Evolutionary conservation across 805 yeast species (phyloP), one percentile per base, ranked within the genome.

Genomic region (Cyberlindnera misumaiensis): DNA sequence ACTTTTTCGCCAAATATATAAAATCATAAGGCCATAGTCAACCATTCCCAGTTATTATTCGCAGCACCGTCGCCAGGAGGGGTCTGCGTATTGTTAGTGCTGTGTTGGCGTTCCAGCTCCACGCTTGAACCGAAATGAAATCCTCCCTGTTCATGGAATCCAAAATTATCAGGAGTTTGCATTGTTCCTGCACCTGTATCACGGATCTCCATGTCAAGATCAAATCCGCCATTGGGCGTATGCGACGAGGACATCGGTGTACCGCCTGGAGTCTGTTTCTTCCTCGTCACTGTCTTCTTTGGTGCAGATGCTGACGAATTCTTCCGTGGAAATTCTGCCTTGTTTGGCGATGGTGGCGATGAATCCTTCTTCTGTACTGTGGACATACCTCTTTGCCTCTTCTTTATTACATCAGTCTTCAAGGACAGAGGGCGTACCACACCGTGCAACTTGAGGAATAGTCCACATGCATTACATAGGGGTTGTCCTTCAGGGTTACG

Each of bases 391-490:
- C 96, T 70, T 60, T 89, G 95, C 51, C 98, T 73, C 60, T 88
- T 86, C 59, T 88, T 87, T 40, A 90, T 89, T 1, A 89, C 93
- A 57, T 89, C 96, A 0, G 97, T 84, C 56, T 88, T 89, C 52
- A 89, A 67, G 11, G 95, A 83, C 36, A 90, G 66, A 0, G 98
- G 98, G 41, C 97, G 69, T 45, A 86, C 94, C 4, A 87, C 90
- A n/a, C 97, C 97, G 54, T 90, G 97, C 17, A 90, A 67, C 60
- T 90, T 90, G 53, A 85, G 72, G 52, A 90, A 90, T 43, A 90
- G 66, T 0, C 97, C 98, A 65, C 98, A 90, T 0, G 98, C 97
- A 60, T 90, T 90, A 64, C 97, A 90, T 42, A 90, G 65, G 0
- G 96, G 94, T 53, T 85, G 82, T 2, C 97, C 97, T 42, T 84